Percentiles rank a stretch among this genome's conserved stretches.
These are phyloP conservation scores for Jaltomata sinuosa DNA, from an alignment of 257 asterid species.

Conservation along the genomic window DNA sequence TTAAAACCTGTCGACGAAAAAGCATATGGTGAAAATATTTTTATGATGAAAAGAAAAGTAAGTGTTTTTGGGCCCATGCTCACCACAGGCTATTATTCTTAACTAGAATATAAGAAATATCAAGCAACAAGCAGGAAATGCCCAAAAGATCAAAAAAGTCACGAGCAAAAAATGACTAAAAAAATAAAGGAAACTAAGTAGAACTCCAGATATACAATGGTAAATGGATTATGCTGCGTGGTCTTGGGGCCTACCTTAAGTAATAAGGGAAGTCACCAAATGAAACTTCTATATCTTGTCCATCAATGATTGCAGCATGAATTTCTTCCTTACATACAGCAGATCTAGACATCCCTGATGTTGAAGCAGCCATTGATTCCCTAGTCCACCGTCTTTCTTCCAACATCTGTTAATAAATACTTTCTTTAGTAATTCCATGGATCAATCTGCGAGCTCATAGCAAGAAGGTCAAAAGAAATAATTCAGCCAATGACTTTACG, in stretches of 20 bases:
- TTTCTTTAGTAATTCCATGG: conserved; percentile 7
- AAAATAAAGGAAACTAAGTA: neutral
- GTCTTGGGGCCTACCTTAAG: conserved; percentile 38
- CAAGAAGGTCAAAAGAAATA: conserved; percentile 4
- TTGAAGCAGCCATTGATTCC: conserved; percentile 38
- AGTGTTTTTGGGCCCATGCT: no score
- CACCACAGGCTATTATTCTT: no score
- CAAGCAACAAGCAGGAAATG: neutral
- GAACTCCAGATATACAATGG: neutral
- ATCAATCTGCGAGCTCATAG: neutral
- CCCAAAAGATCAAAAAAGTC: neutral
- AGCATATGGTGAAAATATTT: no score
- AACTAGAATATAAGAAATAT: neutral
- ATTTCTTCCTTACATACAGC: conserved; percentile 53
- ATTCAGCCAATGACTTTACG: conserved; percentile 15
- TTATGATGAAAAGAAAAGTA: no score
- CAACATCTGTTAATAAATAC: conserved; percentile 19
- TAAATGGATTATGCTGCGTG: neutral
- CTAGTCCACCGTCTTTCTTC: conserved; percentile 56
- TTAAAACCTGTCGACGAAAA: no score
- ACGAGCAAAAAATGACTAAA: neutral
- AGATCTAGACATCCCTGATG: conserved; percentile 44
- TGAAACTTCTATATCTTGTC: conserved; percentile 47
- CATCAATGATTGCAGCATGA: conserved; percentile 45
- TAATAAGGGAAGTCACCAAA: conserved; percentile 78